Conservation (phyloP, 768 basidiomycete species). For the Phlebiopsis flavidoalba region DNA sequence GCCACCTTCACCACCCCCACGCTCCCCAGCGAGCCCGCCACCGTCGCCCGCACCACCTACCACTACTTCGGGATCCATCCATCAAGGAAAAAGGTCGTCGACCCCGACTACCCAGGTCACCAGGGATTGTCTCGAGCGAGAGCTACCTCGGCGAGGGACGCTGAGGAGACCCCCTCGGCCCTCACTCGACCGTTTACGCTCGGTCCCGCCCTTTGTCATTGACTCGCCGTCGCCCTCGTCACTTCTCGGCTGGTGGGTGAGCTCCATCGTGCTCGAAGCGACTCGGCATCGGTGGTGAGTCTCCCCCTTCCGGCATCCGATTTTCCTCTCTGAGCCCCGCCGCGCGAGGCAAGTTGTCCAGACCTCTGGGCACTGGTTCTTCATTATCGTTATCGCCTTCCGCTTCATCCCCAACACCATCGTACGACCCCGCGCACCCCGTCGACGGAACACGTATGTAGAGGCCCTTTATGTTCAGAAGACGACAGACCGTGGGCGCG, state of each 20-base stretch:
- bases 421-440: too few relatives aligned
- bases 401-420: slow-evolving; percentile 75
- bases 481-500: slow-evolving; percentile 66
- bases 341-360: slow-evolving; percentile 76
- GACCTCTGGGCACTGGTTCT: slow-evolving; percentile 82
- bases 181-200: slow-evolving; percentile 6
- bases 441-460: too few relatives aligned
- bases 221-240: slow-evolving; percentile 44
- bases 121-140: slow-evolving; percentile 12
- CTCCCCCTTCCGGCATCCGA: slow-evolving; percentile 6
- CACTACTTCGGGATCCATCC: not conserved
- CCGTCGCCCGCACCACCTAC: not conserved
- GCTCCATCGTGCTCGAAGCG: slow-evolving; percentile 57
- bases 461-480: too few relatives aligned
- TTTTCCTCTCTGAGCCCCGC: not conserved
- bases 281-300: slow-evolving; percentile 73
- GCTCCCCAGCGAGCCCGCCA: not conserved
- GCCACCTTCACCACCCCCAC: too few relatives aligned
- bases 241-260: slow-evolving; percentile 89
- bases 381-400: slow-evolving; percentile 75
- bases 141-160: slow-evolving; percentile 17
- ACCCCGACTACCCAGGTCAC: slow-evolving; percentile 16
- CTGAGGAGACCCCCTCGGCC: slow-evolving; percentile 2
- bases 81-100: slow-evolving; percentile 24
- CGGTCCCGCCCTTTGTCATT: slow-evolving; percentile 34